Base-by-base conservation (phyloP, 345 rosid genomes). In the Eucalyptus marginata region DNA sequence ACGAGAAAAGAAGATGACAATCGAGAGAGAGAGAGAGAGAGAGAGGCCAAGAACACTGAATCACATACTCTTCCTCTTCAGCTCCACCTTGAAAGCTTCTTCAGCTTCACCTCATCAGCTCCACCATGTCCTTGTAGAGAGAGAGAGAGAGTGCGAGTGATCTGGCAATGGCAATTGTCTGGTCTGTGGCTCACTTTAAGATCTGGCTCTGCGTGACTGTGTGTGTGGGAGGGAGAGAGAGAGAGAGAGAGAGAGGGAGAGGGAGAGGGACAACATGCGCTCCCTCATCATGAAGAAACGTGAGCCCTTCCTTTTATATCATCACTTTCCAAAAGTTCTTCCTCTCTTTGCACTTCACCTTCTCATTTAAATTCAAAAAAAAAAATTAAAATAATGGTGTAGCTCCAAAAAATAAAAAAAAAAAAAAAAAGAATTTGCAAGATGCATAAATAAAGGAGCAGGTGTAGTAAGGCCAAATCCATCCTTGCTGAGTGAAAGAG, bases 241-340 rank as follows among this genome's bases (percentile, higher is more conserved):
- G n/a, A 0, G 84, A 8, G 87, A 87, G 66, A 84, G 89, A 43
- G 44, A 49, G 86, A 33, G 33, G 12, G 46, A 56, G 49, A 76
- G 52, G 44, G 24, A 25, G 44, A 68, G 43, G 43, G 80, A 81
- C 33, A 46, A 12, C 56, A 22, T 85, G 56, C 62, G 88, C 76
- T 87, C 91, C 44, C 59, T 87, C 91, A 52, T 90, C 87, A 80
- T 90, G 80, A 52, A 49, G 22, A 49, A 86, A 88, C 89, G 52
- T 89, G 90, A 51, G 29, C 89, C 29, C 64, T 36, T 62, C 36
- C 31, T 47, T 81, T 89, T 7, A 43, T 86, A 22, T 49, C 76
- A 22, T 22, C 59, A 33, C 68, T 86, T 40, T 43, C 33, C 84
- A 7, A 71, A 71, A 71, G 83, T 10, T 36, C 46, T 36, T 71